Evolutionary conservation across 108 stramenopile genomes (phyloP).

Genomic region (Nitzschia putrida): DNA sequence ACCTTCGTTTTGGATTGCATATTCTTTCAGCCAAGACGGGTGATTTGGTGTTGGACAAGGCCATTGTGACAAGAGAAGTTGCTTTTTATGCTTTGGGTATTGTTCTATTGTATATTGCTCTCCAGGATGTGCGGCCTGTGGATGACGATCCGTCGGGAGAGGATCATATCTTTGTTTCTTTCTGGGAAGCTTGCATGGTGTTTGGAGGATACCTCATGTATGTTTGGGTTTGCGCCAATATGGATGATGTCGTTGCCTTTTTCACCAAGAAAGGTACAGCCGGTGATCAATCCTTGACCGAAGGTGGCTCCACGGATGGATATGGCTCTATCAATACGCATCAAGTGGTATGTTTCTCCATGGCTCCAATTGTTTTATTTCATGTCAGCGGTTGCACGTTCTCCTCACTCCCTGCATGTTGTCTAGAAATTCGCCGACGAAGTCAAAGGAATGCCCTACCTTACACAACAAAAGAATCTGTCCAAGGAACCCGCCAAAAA

Average conservation of each 20-base stretch:
- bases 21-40: slow-evolving; percentile 52
- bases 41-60: slow-evolving; percentile 49
- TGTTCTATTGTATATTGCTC: slow-evolving; percentile 53
- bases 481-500: slow-evolving; percentile 28
- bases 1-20: no score
- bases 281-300: neutral
- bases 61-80: slow-evolving; percentile 68
- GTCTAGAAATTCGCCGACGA: neutral
- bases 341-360: slow-evolving; percentile 5
- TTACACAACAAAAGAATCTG: slow-evolving; percentile 17
- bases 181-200: slow-evolving; percentile 55
- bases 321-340: slow-evolving; percentile 4
- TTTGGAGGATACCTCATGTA: slow-evolving; percentile 72
- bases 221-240: slow-evolving; percentile 68
- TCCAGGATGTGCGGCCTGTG: slow-evolving; percentile 43
- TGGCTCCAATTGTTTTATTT: no score
- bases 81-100: slow-evolving; percentile 70
- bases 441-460: slow-evolving; percentile 15
- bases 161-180: slow-evolving; percentile 62
- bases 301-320: neutral
- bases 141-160: slow-evolving; percentile 40
- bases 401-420: neutral
- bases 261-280: neutral
- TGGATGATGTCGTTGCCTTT: slow-evolving; percentile 42
- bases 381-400: no score